Conservation (phyloP, 768 basidiomycete species). For the Flagelloscypha sp. region DNA sequence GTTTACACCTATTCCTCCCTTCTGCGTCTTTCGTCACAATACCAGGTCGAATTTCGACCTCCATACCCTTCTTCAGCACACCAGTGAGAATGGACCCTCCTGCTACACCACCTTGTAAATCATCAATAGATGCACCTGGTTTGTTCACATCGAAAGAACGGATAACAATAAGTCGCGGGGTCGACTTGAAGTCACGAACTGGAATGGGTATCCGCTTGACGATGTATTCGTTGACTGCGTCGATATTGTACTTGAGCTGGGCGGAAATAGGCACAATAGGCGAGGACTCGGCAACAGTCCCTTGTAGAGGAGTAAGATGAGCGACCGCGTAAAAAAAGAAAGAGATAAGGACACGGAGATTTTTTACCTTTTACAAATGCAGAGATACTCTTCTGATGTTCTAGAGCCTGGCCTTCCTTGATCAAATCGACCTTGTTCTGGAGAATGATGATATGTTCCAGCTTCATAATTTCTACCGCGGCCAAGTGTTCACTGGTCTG, state of each 20-base stretch:
- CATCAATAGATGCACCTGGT: constrained; percentile 93
- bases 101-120: constrained; percentile 96
- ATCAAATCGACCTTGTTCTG: constrained; percentile 99
- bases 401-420: constrained; percentile 87
- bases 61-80: constrained; percentile 80
- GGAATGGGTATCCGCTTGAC: constrained; percentile 95
- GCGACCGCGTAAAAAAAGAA: background rate
- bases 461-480: constrained; percentile 98
- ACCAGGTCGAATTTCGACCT: constrained; percentile 95
- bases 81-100: constrained; percentile 94
- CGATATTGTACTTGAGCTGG: constrained; percentile 98
- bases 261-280: constrained; percentile 99
- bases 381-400: constrained; percentile 92
- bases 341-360: constrained; percentile 14
- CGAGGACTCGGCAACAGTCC: constrained; percentile 93
- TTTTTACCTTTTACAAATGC: constrained; percentile 98
- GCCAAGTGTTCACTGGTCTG: constrained; percentile 98
- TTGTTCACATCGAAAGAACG: constrained; percentile 99
- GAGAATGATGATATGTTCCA: constrained; percentile 94
- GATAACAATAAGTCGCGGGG: constrained; percentile 94
- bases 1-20: constrained; percentile 85
- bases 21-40: constrained; percentile 92
- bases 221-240: constrained; percentile 98
- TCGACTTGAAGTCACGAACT: constrained; percentile 83
- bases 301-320: constrained; percentile 30